These are phyloP conservation scores for Lolium rigidum DNA, from an alignment of 176 grass and related monocot species.

Conservation along the genomic window DNA sequence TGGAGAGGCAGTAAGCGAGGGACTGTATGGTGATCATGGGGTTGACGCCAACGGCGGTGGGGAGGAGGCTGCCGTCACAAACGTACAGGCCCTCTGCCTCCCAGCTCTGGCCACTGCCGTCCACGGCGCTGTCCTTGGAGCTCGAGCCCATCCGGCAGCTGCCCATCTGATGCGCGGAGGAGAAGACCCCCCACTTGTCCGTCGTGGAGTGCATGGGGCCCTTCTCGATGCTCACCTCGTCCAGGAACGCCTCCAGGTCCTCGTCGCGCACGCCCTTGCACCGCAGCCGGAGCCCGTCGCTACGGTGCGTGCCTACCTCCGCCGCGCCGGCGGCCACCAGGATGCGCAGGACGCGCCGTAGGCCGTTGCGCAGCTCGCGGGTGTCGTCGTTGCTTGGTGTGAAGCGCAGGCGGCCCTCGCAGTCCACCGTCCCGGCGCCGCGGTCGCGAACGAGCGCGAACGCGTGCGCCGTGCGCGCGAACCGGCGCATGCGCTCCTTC, in stretches of 20 bases:
- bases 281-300: constrained; percentile 61
- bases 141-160: constrained; percentile 80
- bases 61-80: constrained; percentile 78
- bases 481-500: constrained; percentile 82
- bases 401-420: constrained; percentile 54
- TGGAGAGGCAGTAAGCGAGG: constrained; percentile 64
- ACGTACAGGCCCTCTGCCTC: constrained; percentile 81
- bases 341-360: constrained; percentile 59
- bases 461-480: constrained; percentile 64
- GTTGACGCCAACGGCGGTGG: constrained; percentile 77
- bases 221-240: constrained; percentile 54
- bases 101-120: constrained; percentile 75
- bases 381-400: constrained; percentile 44
- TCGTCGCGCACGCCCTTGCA: constrained; percentile 65
- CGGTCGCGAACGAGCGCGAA: constrained; percentile 74
- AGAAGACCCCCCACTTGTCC: constrained; percentile 49
- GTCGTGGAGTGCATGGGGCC: constrained; percentile 55
- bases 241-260: constrained; percentile 70
- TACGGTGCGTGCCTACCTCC: constrained; percentile 83
- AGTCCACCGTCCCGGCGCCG: constrained; percentile 58
- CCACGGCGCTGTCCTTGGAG: constrained; percentile 59
- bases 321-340: constrained; percentile 73
- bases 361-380: constrained; percentile 60
- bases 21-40: constrained; percentile 93
- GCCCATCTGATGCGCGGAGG: constrained; percentile 88